phyloP scores from a whole-genome alignment of 75 land plant genomes.

The Picea sitchensis region DNA sequence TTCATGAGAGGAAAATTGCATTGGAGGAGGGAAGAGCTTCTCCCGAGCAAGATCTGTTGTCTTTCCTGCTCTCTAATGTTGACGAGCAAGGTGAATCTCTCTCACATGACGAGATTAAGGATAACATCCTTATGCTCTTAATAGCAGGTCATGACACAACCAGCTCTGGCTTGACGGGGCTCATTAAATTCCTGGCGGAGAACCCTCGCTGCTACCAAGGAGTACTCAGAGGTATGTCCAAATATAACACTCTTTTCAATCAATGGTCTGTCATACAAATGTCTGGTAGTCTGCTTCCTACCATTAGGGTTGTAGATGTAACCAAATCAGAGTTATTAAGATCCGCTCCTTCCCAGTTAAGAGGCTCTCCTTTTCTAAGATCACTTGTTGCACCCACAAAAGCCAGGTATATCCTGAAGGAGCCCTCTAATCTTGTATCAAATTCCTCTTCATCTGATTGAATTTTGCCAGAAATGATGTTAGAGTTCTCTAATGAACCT shows the following conservation, averaged over 20 bases:
- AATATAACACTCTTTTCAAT: background rate
- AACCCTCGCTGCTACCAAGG: slow-evolving; percentile 21
- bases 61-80: slow-evolving; percentile 15
- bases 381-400: too few relatives aligned
- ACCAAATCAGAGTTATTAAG: too few relatives aligned
- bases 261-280: too few relatives aligned
- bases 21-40: background rate
- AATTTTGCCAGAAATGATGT: too few relatives aligned
- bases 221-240: slow-evolving; percentile 30
- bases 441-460: too few relatives aligned
- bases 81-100: background rate
- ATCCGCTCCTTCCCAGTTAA: too few relatives aligned
- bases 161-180: slow-evolving; percentile 18
- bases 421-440: background rate
- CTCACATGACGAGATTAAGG: slow-evolving; percentile 37
- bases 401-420: too few relatives aligned
- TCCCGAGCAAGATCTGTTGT: slow-evolving; percentile 11
- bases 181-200: slow-evolving; percentile 20
- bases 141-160: slow-evolving; percentile 47
- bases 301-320: too few relatives aligned
- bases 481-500: too few relatives aligned
- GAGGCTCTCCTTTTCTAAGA: too few relatives aligned
- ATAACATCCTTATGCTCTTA: slow-evolving; percentile 29
- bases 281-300: too few relatives aligned
- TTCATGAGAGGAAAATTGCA: slow-evolving; percentile 9